phyloP scores from a whole-genome alignment of 1,284 basidiomycete species.

The Moesziomyces sp. region DNA sequence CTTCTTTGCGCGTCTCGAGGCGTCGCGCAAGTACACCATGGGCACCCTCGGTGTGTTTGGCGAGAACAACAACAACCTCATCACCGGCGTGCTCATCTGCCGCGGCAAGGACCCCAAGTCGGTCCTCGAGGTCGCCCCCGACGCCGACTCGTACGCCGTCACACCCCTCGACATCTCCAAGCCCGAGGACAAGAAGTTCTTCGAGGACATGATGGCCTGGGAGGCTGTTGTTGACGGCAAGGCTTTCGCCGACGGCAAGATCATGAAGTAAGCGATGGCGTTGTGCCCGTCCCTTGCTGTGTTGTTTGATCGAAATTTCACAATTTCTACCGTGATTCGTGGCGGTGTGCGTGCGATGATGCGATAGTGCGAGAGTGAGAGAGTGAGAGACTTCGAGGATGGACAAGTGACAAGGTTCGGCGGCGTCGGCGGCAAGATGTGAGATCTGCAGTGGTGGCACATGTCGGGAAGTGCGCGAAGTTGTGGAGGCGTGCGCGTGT shows the following conservation, averaged over 20 bases:
- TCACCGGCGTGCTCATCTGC: slow-evolving; percentile 78
- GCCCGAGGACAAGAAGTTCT: slow-evolving; percentile 67
- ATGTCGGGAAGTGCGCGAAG: too few relatives aligned
- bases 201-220: slow-evolving; percentile 67
- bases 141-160: slow-evolving; percentile 89
- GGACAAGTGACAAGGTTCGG: too few relatives aligned
- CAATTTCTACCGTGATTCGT: slow-evolving; percentile 2
- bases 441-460: too few relatives aligned
- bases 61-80: slow-evolving; percentile 74
- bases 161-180: slow-evolving; percentile 70
- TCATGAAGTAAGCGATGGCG: slow-evolving; percentile 58
- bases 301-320: slow-evolving; percentile 2
- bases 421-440: too few relatives aligned
- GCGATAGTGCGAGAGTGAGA: too few relatives aligned
- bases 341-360: neutral
- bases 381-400: too few relatives aligned
- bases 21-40: slow-evolving; percentile 75
- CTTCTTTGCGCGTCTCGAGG: slow-evolving; percentile 87
- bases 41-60: slow-evolving; percentile 92
- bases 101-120: slow-evolving; percentile 75
- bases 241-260: slow-evolving; percentile 63
- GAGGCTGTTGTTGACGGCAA: slow-evolving; percentile 59
- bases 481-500: too few relatives aligned
- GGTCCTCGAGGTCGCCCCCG: slow-evolving; percentile 75
- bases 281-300: neutral